Evolutionary conservation across 768 basidiomycete genomes (phyloP).

Genomic region (Suillus subaureus): DNA sequence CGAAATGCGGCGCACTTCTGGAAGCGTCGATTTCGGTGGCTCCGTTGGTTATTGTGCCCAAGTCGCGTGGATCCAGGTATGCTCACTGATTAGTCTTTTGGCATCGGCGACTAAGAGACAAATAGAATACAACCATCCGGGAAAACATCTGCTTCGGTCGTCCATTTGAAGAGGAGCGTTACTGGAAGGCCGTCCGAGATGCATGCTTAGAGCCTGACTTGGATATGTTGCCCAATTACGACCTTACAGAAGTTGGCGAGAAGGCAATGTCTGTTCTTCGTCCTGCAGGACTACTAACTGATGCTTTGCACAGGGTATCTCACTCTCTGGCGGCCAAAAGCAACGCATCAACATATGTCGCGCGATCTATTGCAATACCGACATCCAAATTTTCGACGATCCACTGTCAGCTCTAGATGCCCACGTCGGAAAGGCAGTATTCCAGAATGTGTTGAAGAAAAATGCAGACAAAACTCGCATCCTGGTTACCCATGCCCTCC

Average conservation of each 20-base stretch:
- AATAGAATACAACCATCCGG: conserved; percentile 77
- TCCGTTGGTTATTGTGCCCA: conserved; percentile 84
- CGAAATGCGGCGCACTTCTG: conserved; percentile 77
- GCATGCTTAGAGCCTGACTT: conserved; percentile 82
- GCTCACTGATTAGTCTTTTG: conserved; percentile 7
- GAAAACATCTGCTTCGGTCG: conserved; percentile 91
- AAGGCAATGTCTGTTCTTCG: conserved; percentile 36
- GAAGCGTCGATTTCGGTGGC: conserved; percentile 72
- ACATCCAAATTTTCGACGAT: conserved; percentile 85
- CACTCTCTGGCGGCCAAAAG: conserved; percentile 80
- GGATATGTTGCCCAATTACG: conserved; percentile 74
- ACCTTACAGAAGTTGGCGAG: conserved; percentile 85
- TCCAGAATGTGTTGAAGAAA: conserved; percentile 79
- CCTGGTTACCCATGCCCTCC: conserved; percentile 89
- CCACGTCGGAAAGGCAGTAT: conserved; percentile 86
- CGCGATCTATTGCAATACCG: conserved; percentile 82
- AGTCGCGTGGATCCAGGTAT: conserved; percentile 86
- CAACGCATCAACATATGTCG: conserved; percentile 87
- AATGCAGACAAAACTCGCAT: conserved; percentile 75
- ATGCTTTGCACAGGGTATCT: conserved; percentile 60
- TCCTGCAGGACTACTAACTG: conserved; percentile 11
- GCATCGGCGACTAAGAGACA: background rate
- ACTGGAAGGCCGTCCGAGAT: conserved; percentile 79
- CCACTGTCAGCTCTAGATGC: conserved; percentile 89
- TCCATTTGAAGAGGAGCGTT: conserved; percentile 77